Base-by-base conservation (phyloP, 2,329 filamentous ascomycete species). In the Penicillium decumbens region DNA sequence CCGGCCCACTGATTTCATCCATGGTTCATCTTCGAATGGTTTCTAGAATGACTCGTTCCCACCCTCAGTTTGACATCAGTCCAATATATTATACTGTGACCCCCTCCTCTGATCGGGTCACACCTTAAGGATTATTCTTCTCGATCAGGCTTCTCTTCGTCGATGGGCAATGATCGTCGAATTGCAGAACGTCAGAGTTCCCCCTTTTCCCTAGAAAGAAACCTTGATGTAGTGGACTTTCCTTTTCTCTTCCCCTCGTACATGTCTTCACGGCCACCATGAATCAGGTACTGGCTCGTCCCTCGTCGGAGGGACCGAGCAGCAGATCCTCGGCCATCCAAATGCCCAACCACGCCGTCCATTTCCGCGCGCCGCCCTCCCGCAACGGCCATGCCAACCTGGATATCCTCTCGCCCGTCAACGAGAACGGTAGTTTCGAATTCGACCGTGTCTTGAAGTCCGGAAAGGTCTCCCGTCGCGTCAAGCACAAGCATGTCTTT, bases 401-500 rank as follows among this genome's bases (percentile, higher is more conserved):
- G 38, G 83, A 87, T 57, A 78, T 84, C 13, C 84, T 89, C 64
- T 93, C 89, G 27, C 89, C 90, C 4, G 89, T 97, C 56, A 95
- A 92, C 66, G 86, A 95, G 70, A 91, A 95, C 70, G 93, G 93
- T 55, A 93, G 89, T 70, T 98, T 95, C 69, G 91, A 93, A 65
- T 95, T 95, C 65, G 93, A 98, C 70, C 85, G 90, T 43, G 88
- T 97, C 47, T 80, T 97, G 69, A 97, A 95, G 74, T 84, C 86
- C 49, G 91, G 92, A 51, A 87, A 86, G 59, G 84, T 95, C 33
- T 81, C 87, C 65, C 95, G 95, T 72, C 83, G 92, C 59, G 95
- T 90, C 15, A 87, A 91, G 62, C 95, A 92, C 76, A 97, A 92
- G 52, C 95, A 95, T 84, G 89, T 90, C 45, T 76, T 75, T 57